phyloP scores from a whole-genome alignment of 805 yeast genomes.

The Schizosaccharomyces japonicus region DNA sequence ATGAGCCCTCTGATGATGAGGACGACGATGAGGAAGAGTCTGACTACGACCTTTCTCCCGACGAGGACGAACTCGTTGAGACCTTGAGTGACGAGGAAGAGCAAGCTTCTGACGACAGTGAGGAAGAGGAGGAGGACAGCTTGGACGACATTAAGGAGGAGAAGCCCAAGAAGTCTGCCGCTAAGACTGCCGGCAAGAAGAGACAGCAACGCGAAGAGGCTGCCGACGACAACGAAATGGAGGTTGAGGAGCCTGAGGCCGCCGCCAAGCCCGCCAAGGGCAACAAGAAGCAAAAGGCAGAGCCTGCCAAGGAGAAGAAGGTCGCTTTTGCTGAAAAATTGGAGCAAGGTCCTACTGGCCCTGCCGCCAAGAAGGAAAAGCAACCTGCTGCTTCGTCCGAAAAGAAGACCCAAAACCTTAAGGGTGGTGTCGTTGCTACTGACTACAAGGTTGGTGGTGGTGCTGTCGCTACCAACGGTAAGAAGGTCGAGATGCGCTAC shows the following conservation, averaged over 20 bases:
- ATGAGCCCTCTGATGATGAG: background rate
- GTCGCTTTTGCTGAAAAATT: conserved; percentile 48
- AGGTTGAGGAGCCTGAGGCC: conserved; percentile 15
- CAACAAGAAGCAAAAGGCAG: conserved; percentile 10
- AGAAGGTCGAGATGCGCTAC: conserved; percentile 88
- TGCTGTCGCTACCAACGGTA: conserved; percentile 62
- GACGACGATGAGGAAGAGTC: conserved; percentile 14
- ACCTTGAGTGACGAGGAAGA: conserved; percentile 18
- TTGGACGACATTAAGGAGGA: too few relatives aligned
- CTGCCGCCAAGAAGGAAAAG: background rate
- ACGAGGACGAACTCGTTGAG: conserved; percentile 21
- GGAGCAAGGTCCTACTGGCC: conserved; percentile 32
- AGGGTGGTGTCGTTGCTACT: conserved; percentile 84
- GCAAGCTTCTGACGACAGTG: conserved; percentile 10
- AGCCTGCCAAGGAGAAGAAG: conserved; percentile 14
- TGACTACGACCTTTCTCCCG: conserved; percentile 8
- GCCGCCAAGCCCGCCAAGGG: background rate
- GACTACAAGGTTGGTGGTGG: conserved; percentile 82
- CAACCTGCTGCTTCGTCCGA: conserved; percentile 11
- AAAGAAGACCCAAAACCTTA: conserved; percentile 34
- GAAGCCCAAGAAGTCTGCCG: background rate
- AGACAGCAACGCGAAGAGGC: conserved; percentile 11
- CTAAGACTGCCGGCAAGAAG: conserved; percentile 10
- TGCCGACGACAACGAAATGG: conserved; percentile 9
- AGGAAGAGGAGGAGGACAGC: conserved; percentile 16